phyloP scores from a whole-genome alignment of 2,329 filamentous ascomycete genomes.

The Fusarium poae region DNA sequence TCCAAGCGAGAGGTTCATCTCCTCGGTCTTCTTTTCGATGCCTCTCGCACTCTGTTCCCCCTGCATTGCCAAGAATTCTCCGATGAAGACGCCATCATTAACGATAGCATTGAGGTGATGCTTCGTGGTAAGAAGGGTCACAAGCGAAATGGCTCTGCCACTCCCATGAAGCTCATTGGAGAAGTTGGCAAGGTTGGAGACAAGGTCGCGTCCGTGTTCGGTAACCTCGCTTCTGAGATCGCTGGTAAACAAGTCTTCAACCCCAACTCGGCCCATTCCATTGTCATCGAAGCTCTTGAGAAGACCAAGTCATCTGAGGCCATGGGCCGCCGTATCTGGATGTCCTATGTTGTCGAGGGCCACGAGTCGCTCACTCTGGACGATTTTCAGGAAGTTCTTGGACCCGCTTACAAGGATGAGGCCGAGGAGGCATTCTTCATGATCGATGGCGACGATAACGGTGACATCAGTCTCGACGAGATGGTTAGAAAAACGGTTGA shows the following conservation, averaged over 20 bases:
- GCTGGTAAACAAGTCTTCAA: slow-evolving; percentile 97
- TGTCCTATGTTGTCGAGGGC: slow-evolving; percentile 96
- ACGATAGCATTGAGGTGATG: slow-evolving; percentile 81
- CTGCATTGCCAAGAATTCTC: slow-evolving; percentile 91
- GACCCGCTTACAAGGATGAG: slow-evolving; percentile 76
- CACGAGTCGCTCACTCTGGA: slow-evolving; percentile 82
- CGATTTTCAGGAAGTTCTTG: slow-evolving; percentile 90
- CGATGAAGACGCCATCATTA: slow-evolving; percentile 93
- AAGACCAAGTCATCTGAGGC: slow-evolving; percentile 87
- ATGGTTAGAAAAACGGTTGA: slow-evolving; percentile 91
- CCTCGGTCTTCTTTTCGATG: slow-evolving; percentile 88
- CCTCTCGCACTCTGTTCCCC: slow-evolving; percentile 88
- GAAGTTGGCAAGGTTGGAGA: slow-evolving; percentile 87
- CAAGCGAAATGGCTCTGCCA: slow-evolving; percentile 70
- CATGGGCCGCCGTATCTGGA: slow-evolving; percentile 95
- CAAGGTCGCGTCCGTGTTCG: slow-evolving; percentile 93
- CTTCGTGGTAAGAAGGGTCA: slow-evolving; percentile 68
- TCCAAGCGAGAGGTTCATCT: slow-evolving; percentile 90
- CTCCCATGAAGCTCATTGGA: slow-evolving; percentile 83
- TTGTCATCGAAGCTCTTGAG: slow-evolving; percentile 90
- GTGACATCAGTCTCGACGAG: slow-evolving; percentile 94
- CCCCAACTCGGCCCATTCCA: slow-evolving; percentile 87
- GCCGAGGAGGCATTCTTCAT: slow-evolving; percentile 87
- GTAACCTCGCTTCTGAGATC: slow-evolving; percentile 93
- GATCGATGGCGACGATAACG: slow-evolving; percentile 89